Base-by-base conservation (phyloP, 257 asterid species). In the Solanum chaucha region DNA sequence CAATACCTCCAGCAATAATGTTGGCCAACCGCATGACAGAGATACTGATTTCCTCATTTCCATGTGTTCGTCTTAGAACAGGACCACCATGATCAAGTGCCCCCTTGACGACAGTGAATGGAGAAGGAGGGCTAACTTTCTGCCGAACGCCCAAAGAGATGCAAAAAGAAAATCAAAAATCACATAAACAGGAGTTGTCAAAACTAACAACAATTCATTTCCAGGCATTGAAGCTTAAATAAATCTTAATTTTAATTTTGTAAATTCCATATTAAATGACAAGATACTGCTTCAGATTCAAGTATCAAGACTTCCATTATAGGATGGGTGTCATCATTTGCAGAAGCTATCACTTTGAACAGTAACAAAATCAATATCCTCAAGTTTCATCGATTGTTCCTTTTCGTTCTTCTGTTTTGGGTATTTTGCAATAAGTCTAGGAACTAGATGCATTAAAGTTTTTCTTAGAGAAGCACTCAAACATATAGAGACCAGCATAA, bases 41-140 rank as follows among this genome's bases (percentile, higher is more conserved):
- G 86, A 97, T 80, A 58, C 86, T 88, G 75, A 97, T 95, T 92
- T 94, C 98, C 94, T 97, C 99, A 75, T 94, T 90, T 58, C 91
- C 86, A 86, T 89, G 93, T 15, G 90, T 93, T 75, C 98, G 91
- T 88, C 87, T 92, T n/a, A 97, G 90, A 88, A 95, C 97, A 38
- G 98, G 98, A 65, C 98, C 98, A 73, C 93, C 92, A 80, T 87
- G 88, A 83, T 94, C 93, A 81, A 97, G 94, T 86, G 98, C 93
- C 87, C 98, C 98, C 92, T 94, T 97, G 35, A 92, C 89, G 41
- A 97, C 98, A 5, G 94, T 91, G 89, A 89, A 97, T 35, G 99
- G 98, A 71, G 96, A 87, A 84, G 99, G 99, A 44, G 98, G 99
- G 84, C 91, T 95, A 48, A 97, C 91, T 94, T 95, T 97, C 98